Evolutionary conservation across 2,329 filamentous ascomycete genomes (phyloP).

Genomic region (Diaporthe aspalathi): DNA sequence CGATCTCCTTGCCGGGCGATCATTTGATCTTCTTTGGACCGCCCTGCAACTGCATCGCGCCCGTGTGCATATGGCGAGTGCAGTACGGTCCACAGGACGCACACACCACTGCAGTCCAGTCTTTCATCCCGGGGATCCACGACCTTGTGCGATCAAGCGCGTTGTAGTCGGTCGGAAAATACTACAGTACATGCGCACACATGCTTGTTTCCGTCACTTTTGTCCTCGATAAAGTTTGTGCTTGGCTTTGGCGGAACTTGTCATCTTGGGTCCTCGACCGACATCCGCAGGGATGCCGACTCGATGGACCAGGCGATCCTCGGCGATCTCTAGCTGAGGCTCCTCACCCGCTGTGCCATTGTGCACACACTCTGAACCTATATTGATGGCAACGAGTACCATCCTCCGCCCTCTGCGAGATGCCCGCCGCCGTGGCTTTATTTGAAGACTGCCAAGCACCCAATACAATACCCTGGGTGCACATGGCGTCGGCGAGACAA

Average conservation of each 20-base stretch:
- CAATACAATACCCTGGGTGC: slow-evolving; percentile 3
- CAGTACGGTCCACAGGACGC: slow-evolving; percentile 6
- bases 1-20: slow-evolving; percentile 13
- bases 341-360: background rate
- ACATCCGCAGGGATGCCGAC: background rate
- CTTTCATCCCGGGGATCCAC: background rate
- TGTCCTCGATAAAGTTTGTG: slow-evolving; percentile 26
- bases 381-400: background rate
- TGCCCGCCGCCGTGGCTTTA: background rate
- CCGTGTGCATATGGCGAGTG: background rate
- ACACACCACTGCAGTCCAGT: background rate
- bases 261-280: background rate
- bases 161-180: background rate
- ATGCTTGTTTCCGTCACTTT: background rate
- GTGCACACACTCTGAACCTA: background rate
- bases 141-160: background rate
- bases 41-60: background rate
- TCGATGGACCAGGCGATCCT: slow-evolving; percentile 3
- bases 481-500: slow-evolving; percentile 14
- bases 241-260: slow-evolving; percentile 26
- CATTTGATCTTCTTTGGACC: slow-evolving; percentile 12
- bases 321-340: slow-evolving; percentile 17
- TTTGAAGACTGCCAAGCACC: slow-evolving; percentile 18
- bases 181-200: background rate
- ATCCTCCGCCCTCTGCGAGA: background rate